Evolutionary conservation across 352 stramenopile genomes (phyloP).

Genomic region (Phytophthora pluvialis): DNA sequence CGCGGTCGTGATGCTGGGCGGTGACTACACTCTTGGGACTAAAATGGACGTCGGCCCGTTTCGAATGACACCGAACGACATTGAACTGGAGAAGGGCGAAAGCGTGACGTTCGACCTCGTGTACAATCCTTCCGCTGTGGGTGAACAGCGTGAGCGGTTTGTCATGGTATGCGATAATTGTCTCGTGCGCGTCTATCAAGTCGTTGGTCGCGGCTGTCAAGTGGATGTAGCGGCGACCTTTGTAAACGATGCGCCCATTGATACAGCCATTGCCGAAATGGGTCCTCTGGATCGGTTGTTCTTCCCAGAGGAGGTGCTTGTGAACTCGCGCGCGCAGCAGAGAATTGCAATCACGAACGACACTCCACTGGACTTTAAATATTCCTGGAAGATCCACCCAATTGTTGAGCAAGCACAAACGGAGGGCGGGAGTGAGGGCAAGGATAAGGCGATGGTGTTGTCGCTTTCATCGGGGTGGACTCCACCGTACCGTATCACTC

Average conservation of each 20-base stretch:
- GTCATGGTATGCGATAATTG: constrained; percentile 89
- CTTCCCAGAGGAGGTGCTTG: constrained; percentile 53
- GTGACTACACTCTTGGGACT: constrained; percentile 10
- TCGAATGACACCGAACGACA: constrained; percentile 52
- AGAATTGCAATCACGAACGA: constrained; percentile 64
- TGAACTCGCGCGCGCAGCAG: constrained; percentile 42
- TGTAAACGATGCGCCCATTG: constrained; percentile 56
- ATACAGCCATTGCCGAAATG: constrained; percentile 53
- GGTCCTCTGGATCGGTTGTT: constrained; percentile 51
- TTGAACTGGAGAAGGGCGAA: constrained; percentile 57
- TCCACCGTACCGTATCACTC: constrained; percentile 49
- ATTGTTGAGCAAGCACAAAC: not conserved
- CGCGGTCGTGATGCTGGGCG: constrained; percentile 21
- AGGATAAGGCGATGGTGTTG: constrained; percentile 21
- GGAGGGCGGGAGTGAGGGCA: not conserved
- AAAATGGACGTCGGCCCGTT: constrained; percentile 56
- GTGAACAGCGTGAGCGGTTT: constrained; percentile 67
- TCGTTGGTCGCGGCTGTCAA: constrained; percentile 71
- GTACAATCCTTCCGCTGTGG: constrained; percentile 63
- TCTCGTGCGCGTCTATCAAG: constrained; percentile 73
- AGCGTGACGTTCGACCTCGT: constrained; percentile 53
- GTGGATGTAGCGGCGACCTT: constrained; percentile 59
- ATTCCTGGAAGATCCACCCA: constrained; percentile 54
- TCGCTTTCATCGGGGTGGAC: constrained; percentile 9
- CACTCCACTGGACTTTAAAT: constrained; percentile 69